Evolutionary conservation across 1,139 yeast genomes (phyloP).

Genomic region (Yamadazyma taylorii): DNA sequence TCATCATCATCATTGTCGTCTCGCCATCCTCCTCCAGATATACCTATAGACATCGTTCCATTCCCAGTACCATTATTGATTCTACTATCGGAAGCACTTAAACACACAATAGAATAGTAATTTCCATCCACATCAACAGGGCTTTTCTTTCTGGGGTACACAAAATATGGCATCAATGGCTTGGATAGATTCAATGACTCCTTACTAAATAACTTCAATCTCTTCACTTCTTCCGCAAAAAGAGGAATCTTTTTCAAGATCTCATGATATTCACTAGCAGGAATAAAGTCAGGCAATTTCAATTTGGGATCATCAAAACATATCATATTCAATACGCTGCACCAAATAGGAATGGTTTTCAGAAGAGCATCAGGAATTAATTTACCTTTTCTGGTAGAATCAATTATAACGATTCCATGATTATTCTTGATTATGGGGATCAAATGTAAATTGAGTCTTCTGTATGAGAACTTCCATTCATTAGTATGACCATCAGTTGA

Average conservation of each 20-base stretch:
- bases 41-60: constrained; percentile 37
- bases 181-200: constrained; percentile 33
- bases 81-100: constrained; percentile 56
- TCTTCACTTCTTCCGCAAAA: constrained; percentile 48
- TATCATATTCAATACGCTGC: constrained; percentile 63
- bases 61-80: constrained; percentile 12
- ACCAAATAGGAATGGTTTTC: constrained; percentile 90
- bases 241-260: constrained; percentile 50
- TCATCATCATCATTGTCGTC: constrained; percentile 8
- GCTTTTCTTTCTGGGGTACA: constrained; percentile 50
- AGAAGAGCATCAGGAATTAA: constrained; percentile 82
- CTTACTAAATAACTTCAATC: constrained; percentile 36
- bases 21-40: too few relatives aligned
- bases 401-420: constrained; percentile 64
- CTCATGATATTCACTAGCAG: constrained; percentile 56
- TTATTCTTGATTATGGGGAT: constrained; percentile 43
- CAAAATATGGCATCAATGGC: constrained; percentile 71
- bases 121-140: constrained; percentile 3
- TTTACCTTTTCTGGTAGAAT: constrained; percentile 84
- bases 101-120: constrained; percentile 36
- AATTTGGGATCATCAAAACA: constrained; percentile 32
- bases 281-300: constrained; percentile 55
- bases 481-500: constrained; percentile 88
- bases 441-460: constrained; percentile 74
- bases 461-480: constrained; percentile 74